Base-by-base conservation (phyloP, 305 asterid genomes). In the Fraxinus ornus region DNA sequence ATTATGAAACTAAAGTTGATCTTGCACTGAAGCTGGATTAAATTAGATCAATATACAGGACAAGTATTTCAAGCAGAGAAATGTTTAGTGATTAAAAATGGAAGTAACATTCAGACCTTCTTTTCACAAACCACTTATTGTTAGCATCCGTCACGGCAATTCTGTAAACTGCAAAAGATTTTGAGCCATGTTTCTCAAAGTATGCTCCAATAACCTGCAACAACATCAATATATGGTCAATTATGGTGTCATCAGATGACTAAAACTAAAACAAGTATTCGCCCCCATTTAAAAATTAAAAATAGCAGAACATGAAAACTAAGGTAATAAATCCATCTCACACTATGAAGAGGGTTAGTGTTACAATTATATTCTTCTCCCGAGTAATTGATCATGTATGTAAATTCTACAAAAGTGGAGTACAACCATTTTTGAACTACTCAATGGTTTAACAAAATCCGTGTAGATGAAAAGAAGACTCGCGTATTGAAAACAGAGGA, bases 111-210 rank as follows among this genome's bases (percentile, higher is more conserved):
- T 35, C 21, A 36, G 79, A 94, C 99, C 98, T 94, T 88, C 99
- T 91, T 88, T 94, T 96, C 85, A 96, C 99, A 89, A 90, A 94
- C 98, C 98, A 92, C 76, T 86, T 90, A 55, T 84, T 90, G 57
- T 88, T 91, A 83, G 95, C 92, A 89, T 91, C 98, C 60, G 93
- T 92, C 78, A 93, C 97, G 77, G 94, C 97, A 78, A 96, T 91
- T 78, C 97, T 92, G 85, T 96, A 96, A 75, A 96, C 99, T 37
- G 98, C 98, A 89, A 96, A 94, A 75, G 98, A 94, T 80, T 90
- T 94, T 79, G 99, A 93, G 28, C 97, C 97, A 83, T 89, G 90
- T 88, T 92, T 93, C 91, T 96, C 99, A 81, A 94, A 96, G 89
- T 91, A 96, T 66, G 98, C 99, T 86, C 98, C 98, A 82, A 92